A percentile compares a stretch with the other conserved stretches of the same genome.
Evolutionary conservation across 169 alveolate species (phyloP).

Genomic region (Plasmodium chabaudi): DNA sequence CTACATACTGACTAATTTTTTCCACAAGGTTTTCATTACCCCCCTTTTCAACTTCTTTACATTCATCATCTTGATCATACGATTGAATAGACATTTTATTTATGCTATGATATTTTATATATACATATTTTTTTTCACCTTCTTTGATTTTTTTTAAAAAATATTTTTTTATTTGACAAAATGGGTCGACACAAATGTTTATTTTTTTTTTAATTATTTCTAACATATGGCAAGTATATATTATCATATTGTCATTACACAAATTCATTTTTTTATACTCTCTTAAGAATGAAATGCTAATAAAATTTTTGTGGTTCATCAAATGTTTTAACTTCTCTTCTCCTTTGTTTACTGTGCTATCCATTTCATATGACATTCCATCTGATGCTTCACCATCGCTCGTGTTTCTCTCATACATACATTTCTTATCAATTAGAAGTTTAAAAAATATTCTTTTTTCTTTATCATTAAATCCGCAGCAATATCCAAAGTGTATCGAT

Average conservation of each 20-base stretch:
- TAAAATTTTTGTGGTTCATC: slow-evolving; percentile 5
- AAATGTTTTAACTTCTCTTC: neutral
- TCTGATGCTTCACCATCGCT: neutral
- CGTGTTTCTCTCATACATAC: neutral
- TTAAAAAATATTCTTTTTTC: slow-evolving; percentile 33
- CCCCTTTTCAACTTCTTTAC: neutral
- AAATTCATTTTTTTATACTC: slow-evolving; percentile 12
- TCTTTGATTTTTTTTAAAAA: slow-evolving; percentile 18
- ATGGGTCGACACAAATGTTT: slow-evolving; percentile 50
- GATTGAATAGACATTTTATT: slow-evolving; percentile 10
- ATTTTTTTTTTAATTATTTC: slow-evolving; percentile 27
- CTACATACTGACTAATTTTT: slow-evolving; percentile 1
- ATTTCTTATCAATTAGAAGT: slow-evolving; percentile 12
- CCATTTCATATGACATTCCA: neutral
- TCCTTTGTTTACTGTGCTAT: neutral
- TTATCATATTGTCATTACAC: slow-evolving; percentile 51
- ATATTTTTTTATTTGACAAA: slow-evolving; percentile 44
- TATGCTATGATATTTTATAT: slow-evolving; percentile 12
- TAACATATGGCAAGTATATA: slow-evolving; percentile 29
- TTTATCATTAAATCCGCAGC: slow-evolving; percentile 4
- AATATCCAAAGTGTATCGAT: slow-evolving; percentile 18
- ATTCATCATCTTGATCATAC: neutral
- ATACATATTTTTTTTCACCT: slow-evolving; percentile 18
- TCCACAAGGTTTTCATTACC: neutral
- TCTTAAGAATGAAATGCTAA: slow-evolving; percentile 10